A percentile compares a stretch with the other conserved stretches of the same genome.
Conservation (phyloP, 1,284 basidiomycete genomes). For the Ceratorhiza oryzae-sativae region DNA sequence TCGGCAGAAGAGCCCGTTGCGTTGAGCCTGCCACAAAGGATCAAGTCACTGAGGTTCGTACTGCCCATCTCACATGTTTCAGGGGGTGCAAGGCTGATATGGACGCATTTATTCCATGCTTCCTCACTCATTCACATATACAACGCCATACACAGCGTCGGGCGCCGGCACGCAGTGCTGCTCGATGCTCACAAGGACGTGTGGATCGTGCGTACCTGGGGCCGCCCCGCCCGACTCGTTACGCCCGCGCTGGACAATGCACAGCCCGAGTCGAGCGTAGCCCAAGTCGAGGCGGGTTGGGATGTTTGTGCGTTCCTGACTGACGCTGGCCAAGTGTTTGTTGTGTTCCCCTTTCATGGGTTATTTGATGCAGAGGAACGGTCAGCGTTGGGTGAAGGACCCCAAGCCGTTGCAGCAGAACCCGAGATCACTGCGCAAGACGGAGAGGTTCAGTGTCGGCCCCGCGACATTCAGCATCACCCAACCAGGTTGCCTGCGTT, state of each 20-base stretch:
- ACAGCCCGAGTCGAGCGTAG: conserved; percentile 56
- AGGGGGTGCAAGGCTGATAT: background rate
- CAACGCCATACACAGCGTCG: conserved; percentile 60
- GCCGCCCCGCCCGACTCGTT: conserved; percentile 69
- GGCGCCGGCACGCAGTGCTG: conserved; percentile 71
- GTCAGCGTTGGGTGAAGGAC: conserved; percentile 50
- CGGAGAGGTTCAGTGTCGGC: conserved; percentile 61
- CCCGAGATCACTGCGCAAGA: conserved; percentile 48
- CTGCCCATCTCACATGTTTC: conserved; percentile 41
- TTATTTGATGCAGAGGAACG: conserved; percentile 51
- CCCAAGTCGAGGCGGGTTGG: conserved; percentile 82
- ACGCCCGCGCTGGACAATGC: conserved; percentile 59
- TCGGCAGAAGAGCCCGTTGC: conserved; percentile 27
- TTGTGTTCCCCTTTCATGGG: conserved; percentile 70
- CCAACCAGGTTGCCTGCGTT: conserved; percentile 62
- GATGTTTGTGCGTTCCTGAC: conserved; percentile 72
- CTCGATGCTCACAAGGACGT: conserved; percentile 64
- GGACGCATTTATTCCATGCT: background rate
- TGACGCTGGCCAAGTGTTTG: conserved; percentile 69
- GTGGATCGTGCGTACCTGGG: conserved; percentile 79
- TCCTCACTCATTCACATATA: background rate
- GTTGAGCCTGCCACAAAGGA: conserved; percentile 33
- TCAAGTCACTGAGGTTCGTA: conserved; percentile 38
- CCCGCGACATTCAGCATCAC: conserved; percentile 63
- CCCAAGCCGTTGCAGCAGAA: background rate